phyloP scores from a whole-genome alignment of 768 basidiomycete species.

The Grammothele lineata region DNA sequence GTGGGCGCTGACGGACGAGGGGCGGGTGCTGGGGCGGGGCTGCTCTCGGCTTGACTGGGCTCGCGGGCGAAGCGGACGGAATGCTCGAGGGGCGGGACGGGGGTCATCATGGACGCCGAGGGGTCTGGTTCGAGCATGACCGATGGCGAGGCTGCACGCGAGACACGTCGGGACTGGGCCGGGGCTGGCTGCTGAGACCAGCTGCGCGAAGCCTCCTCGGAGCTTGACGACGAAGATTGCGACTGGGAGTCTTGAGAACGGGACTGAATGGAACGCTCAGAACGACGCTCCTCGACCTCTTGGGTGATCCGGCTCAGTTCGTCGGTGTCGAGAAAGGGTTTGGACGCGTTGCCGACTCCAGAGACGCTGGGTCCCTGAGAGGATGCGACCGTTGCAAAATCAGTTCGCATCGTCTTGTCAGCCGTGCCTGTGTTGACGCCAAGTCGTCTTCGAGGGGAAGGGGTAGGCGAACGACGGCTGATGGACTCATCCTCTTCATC shows the following conservation, averaged over 20 bases:
- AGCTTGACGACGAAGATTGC: conserved; percentile 1
- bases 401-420: conserved; percentile 50
- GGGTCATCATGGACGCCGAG: neutral
- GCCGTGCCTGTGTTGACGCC: conserved; percentile 8
- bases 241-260: conserved; percentile 18
- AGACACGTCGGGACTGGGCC: neutral
- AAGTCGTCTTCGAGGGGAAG: conserved; percentile 32
- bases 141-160: conserved; percentile 7
- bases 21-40: neutral
- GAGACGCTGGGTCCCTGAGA: conserved; percentile 21
- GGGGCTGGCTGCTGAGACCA: conserved; percentile 2
- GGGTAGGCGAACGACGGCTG: conserved; percentile 18
- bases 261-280: conserved; percentile 35
- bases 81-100: neutral
- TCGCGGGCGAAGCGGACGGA: conserved; percentile 3
- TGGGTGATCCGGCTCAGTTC: conserved; percentile 60
- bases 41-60: neutral
- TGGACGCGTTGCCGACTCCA: conserved; percentile 22
- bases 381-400: conserved; percentile 50
- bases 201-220: conserved; percentile 8
- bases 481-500: conserved; percentile 7
- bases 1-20: conserved; percentile 35
- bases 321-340: conserved; percentile 46
- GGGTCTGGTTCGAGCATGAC: conserved; percentile 2
- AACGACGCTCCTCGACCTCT: conserved; percentile 65